Evolutionary conservation across 2,329 filamentous ascomycete species (phyloP), one percentile per base, ranked within the genome.

Genomic region (Drechslerella dactyloides): DNA sequence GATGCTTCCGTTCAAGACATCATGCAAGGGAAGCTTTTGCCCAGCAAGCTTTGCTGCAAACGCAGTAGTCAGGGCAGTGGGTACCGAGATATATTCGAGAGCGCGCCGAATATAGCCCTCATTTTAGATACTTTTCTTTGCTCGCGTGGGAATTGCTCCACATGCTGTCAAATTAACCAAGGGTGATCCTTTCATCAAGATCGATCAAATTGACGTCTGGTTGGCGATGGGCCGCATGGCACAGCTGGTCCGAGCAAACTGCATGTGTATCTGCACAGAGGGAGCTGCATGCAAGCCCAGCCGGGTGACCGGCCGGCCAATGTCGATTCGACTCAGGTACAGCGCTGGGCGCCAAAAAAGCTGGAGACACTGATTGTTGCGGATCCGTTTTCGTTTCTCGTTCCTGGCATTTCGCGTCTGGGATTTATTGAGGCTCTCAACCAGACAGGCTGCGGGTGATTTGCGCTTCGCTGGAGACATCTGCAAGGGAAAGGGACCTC

Each of bases 121-220:
- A 33, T 33, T 33, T 33, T 33, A 8, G 27, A 33, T n/a, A n/a
- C 27, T 55, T 59, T 52, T 50, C 40, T 4, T 24, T 23, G 11
- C 19, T 23, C 23, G 17, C 19, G 17, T 30, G 59, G 30, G 24
- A 21, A 30, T 24, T 50, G 19, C 19, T 30, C 40, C 54, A 55
- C 30, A 35, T n/a, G 15, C 19, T 54, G 42, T 64, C 59, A 64
- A 70, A 70, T 70, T 64, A 70, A 62, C 40, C 54, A 46, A 64
- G 66, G 66, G 54, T 59, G 48, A 70, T 57, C 54, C 24, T 50
- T 48, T 53, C 40, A 53, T 48, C 51, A 37, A 51, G 59, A 70
- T 70, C 66, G 59, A 70, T 70, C 52, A 56, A 24, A 44, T 21
- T 42, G 37, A 42, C 15, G 11, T 4, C 5, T 42, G 37, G 5